These are phyloP conservation scores for Sugiyamaella xylanicola DNA, from an alignment of 1,139 yeast genomes.

Conservation along the genomic window DNA sequence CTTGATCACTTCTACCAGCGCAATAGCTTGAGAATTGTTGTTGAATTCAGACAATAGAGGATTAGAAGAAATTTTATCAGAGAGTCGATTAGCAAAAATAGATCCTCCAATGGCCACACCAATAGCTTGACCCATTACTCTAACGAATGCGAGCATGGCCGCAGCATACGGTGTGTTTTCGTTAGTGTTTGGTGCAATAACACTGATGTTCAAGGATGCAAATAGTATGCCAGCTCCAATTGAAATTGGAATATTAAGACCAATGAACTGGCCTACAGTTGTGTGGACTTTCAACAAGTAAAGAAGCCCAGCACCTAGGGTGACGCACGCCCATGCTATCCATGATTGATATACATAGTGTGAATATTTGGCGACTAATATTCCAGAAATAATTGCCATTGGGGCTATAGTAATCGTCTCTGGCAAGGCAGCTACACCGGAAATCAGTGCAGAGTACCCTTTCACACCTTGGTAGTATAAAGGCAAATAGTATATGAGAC, in stretches of 20 bases:
- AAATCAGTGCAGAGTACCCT: constrained; percentile 50
- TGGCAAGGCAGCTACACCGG: constrained; percentile 61
- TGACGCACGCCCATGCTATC: constrained; percentile 49
- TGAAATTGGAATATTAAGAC: constrained; percentile 57
- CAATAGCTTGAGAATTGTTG: constrained; percentile 29
- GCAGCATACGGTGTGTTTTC: constrained; percentile 57
- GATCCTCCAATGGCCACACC: constrained; percentile 56
- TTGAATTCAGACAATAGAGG: constrained; percentile 25
- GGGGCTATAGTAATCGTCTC: constrained; percentile 55
- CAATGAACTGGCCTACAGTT: constrained; percentile 49
- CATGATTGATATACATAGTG: constrained; percentile 42
- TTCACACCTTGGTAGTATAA: constrained; percentile 59
- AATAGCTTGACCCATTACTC: constrained; percentile 54
- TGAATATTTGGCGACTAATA: constrained; percentile 50
- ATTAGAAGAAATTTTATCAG: constrained; percentile 19
- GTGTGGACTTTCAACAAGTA: constrained; percentile 48
- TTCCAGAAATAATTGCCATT: constrained; percentile 51
- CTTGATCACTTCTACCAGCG: constrained; percentile 29
- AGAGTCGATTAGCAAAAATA: constrained; percentile 45
- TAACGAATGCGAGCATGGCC: constrained; percentile 52
- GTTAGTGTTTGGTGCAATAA: constrained; percentile 54
- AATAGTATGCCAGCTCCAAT: constrained; percentile 56
- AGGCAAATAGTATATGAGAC: constrained; percentile 48
- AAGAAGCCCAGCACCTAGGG: constrained; percentile 57
- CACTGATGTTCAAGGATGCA: constrained; percentile 47